These are phyloP conservation scores for Phytopythium ostracodes DNA, from an alignment of 352 stramenopile species.

Conservation along the genomic window DNA sequence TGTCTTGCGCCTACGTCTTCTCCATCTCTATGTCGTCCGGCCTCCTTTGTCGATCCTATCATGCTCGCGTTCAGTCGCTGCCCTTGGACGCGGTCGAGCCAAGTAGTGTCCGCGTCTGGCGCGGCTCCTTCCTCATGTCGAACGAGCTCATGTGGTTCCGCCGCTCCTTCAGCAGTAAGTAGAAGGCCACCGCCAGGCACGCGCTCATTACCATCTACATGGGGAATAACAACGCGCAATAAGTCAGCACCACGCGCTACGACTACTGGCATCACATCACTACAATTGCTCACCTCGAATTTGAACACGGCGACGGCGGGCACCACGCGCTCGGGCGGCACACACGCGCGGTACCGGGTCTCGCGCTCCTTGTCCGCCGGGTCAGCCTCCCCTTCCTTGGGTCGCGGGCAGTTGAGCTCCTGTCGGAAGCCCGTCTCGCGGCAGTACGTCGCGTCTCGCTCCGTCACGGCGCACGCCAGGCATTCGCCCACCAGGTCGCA, in stretches of 20 bases:
- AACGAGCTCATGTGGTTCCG: slow-evolving; percentile 79
- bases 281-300: slow-evolving; percentile 53
- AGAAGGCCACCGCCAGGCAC: slow-evolving; percentile 37
- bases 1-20: background rate
- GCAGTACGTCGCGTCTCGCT: slow-evolving; percentile 67
- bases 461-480: slow-evolving; percentile 43
- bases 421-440: slow-evolving; percentile 63
- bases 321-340: slow-evolving; percentile 28
- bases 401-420: slow-evolving; percentile 52
- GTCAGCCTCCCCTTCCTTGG: slow-evolving; percentile 20
- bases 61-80: slow-evolving; percentile 1
- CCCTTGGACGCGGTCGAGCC: slow-evolving; percentile 3
- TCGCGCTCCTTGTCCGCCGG: slow-evolving; percentile 19
- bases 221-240: background rate
- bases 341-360: slow-evolving; percentile 55
- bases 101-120: slow-evolving; percentile 44
- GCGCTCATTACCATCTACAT: slow-evolving; percentile 49
- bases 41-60: background rate
- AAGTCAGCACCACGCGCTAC: background rate
- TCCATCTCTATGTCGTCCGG: background rate
- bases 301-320: slow-evolving; percentile 47
- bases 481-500: slow-evolving; percentile 53
- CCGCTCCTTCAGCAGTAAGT: slow-evolving; percentile 54
- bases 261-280: slow-evolving; percentile 2
- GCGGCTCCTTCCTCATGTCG: slow-evolving; percentile 63